phyloP scores from a whole-genome alignment of 345 rosid species.

The Populus simonii region DNA sequence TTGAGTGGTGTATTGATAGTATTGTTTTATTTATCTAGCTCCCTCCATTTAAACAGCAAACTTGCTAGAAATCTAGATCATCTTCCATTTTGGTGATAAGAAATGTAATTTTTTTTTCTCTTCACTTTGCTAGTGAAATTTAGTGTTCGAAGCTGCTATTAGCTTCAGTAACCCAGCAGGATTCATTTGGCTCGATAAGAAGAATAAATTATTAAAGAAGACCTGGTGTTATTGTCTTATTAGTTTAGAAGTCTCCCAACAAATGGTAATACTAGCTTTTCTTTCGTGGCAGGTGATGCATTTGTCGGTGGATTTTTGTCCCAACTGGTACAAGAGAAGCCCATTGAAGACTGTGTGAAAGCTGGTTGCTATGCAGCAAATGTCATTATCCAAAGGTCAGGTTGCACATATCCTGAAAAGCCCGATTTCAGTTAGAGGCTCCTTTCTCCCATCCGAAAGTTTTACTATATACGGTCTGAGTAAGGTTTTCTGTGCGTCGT shows the following conservation, averaged over 20 bases:
- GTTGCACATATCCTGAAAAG: constrained; percentile 81
- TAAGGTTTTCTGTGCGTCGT: background rate
- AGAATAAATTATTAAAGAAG: background rate
- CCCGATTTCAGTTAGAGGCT: constrained; percentile 45
- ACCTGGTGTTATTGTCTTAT: background rate
- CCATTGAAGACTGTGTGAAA: constrained; percentile 68
- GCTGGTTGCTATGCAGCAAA: constrained; percentile 84
- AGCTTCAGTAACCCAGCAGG: background rate
- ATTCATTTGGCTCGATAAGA: background rate
- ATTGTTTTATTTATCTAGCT: background rate
- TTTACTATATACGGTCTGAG: background rate
- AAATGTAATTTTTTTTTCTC: no score
- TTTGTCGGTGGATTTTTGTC: constrained; percentile 83
- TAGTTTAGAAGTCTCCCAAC: no score
- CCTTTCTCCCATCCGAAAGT: background rate
- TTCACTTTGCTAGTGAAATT: background rate
- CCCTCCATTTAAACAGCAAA: background rate
- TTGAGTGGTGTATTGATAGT: background rate
- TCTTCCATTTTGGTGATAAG: background rate
- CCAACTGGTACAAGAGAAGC: constrained; percentile 72
- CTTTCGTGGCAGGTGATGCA: constrained; percentile 67
- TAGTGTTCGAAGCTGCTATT: background rate
- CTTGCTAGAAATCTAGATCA: background rate
- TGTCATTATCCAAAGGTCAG: constrained; percentile 87
- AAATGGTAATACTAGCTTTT: background rate